Conservation (phyloP, 176 grass and related monocot genomes). For the Musa beccarii region DNA sequence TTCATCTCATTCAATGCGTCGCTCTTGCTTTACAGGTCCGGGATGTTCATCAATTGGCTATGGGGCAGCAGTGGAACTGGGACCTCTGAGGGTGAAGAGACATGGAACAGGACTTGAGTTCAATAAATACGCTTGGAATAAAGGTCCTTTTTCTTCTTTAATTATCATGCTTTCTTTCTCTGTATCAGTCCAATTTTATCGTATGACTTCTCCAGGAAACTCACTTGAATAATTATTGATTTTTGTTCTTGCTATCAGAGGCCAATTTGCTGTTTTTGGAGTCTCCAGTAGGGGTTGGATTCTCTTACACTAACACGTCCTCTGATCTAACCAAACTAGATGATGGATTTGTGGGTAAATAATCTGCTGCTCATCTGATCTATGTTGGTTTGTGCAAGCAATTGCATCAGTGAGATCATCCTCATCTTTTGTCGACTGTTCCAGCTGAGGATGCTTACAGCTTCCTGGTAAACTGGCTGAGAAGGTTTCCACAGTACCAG, state of each 20-base stretch:
- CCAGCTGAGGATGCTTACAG: constrained; percentile 54
- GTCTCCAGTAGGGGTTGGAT: constrained; percentile 66
- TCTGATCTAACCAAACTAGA: constrained; percentile 48
- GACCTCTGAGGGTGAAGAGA: constrained; percentile 50
- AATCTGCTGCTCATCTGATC: background rate
- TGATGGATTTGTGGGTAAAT: constrained; percentile 58
- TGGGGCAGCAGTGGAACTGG: constrained; percentile 62
- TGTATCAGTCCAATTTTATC: no score
- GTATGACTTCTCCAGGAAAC: no score
- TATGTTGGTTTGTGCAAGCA: background rate
- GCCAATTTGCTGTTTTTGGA: constrained; percentile 81
- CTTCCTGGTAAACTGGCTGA: constrained; percentile 24
- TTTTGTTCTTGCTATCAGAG: constrained; percentile 34
- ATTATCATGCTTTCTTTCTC: background rate
- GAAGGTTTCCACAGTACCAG: constrained; percentile 23
- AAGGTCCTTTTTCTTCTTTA: constrained; percentile 35
- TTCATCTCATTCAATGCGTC: background rate
- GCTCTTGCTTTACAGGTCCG: constrained; percentile 39
- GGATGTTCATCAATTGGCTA: constrained; percentile 83
- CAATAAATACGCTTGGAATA: constrained; percentile 72
- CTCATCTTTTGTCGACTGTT: background rate
- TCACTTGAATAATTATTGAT: background rate
- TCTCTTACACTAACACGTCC: constrained; percentile 78
- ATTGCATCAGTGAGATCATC: no score
- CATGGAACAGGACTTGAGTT: constrained; percentile 49